Conservation (phyloP, 129 eudicot genomes). For the Flaveria bidentis region DNA sequence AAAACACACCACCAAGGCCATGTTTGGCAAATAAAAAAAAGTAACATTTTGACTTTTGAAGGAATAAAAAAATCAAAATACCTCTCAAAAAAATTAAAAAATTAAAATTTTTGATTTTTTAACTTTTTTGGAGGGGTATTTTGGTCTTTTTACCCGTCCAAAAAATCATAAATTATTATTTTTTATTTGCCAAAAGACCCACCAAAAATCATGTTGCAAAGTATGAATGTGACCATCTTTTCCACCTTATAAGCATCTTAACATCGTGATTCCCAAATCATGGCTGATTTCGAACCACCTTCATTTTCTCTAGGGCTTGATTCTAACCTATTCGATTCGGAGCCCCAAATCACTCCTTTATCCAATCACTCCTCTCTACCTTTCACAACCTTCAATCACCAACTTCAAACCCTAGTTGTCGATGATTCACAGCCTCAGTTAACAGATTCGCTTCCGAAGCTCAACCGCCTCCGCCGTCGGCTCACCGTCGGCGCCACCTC, state of each 20-base stretch:
- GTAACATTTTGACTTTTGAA: too few relatives aligned
- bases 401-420: slow-evolving; percentile 39
- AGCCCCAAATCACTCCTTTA: slow-evolving; percentile 8
- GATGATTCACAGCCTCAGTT: slow-evolving; percentile 42
- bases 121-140: too few relatives aligned
- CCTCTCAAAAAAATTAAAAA: too few relatives aligned
- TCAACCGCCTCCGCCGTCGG: slow-evolving; percentile 58
- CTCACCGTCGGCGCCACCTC: background rate
- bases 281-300: slow-evolving; percentile 35
- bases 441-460: slow-evolving; percentile 29
- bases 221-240: background rate
- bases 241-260: too few relatives aligned
- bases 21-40: too few relatives aligned
- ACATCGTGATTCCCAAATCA: background rate
- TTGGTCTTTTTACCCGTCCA: too few relatives aligned
- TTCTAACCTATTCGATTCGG: slow-evolving; percentile 25
- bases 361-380: background rate
- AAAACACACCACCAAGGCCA: background rate
- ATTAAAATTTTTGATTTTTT: too few relatives aligned
- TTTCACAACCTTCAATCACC: slow-evolving; percentile 36
- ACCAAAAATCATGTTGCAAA: background rate
- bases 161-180: too few relatives aligned
- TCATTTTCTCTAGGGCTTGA: slow-evolving; percentile 38
- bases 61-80: too few relatives aligned
- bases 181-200: too few relatives aligned